phyloP scores from a whole-genome alignment of 2,329 filamentous ascomycete genomes.

The Bertia moriformis region DNA sequence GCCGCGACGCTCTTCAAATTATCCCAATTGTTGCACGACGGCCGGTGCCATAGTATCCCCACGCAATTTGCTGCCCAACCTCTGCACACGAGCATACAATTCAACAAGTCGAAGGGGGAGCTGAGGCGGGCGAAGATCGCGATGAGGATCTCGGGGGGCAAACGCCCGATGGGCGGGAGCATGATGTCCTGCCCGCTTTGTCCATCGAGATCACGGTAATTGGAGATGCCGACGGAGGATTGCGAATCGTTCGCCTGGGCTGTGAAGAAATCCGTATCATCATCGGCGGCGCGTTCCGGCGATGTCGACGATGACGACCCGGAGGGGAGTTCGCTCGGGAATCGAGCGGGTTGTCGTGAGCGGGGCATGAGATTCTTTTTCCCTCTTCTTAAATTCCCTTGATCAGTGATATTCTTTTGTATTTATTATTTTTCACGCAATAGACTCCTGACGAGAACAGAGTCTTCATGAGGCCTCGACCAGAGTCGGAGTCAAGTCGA shows the following conservation, averaged over 20 bases:
- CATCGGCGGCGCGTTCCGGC: slow-evolving; percentile 4
- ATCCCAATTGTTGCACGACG: slow-evolving; percentile 49
- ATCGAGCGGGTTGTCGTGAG: neutral
- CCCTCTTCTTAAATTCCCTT: too few species aligned
- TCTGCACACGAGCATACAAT: slow-evolving; percentile 52
- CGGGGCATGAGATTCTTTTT: slow-evolving; percentile 2
- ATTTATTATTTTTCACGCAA: too few species aligned
- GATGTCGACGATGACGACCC: neutral
- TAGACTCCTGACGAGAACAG: too few species aligned
- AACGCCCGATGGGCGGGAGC: slow-evolving; percentile 42
- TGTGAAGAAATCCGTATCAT: slow-evolving; percentile 9
- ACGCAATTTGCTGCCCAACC: slow-evolving; percentile 54
- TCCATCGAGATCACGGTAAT: slow-evolving; percentile 2
- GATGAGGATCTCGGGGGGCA: slow-evolving; percentile 55
- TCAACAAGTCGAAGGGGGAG: slow-evolving; percentile 41
- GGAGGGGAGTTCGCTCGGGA: slow-evolving; percentile 1
- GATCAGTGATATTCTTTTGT: too few species aligned
- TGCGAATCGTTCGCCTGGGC: slow-evolving; percentile 9
- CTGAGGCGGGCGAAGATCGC: slow-evolving; percentile 49
- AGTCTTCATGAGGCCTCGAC: too few species aligned
- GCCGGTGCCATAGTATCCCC: slow-evolving; percentile 53
- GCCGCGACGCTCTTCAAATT: slow-evolving; percentile 44
- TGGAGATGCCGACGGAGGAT: slow-evolving; percentile 9
- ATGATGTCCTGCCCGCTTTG: slow-evolving; percentile 3
- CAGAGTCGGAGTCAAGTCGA: too few species aligned